Percentiles rank a stretch among this genome's conserved stretches.
phyloP scores from a whole-genome alignment of 2,329 filamentous ascomycete species.

The Amauroascus niger region DNA sequence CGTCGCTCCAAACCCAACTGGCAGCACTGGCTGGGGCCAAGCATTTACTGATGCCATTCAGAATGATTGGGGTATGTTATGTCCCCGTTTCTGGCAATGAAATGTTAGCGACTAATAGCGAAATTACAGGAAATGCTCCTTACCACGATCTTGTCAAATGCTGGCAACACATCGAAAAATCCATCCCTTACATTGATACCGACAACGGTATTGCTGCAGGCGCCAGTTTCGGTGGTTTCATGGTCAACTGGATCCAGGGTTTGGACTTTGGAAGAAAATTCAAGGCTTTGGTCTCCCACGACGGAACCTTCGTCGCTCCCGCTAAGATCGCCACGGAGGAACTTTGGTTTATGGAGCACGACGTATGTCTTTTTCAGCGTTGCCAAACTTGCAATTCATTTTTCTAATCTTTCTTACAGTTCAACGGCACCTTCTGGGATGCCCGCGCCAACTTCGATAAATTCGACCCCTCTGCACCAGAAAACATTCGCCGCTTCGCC shows the following conservation, averaged over 20 bases:
- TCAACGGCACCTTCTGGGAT: constrained; percentile 42
- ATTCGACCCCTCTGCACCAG: constrained; percentile 55
- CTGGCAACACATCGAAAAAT: constrained; percentile 56
- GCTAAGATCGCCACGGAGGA: constrained; percentile 44
- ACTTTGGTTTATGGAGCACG: constrained; percentile 44
- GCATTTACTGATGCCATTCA: constrained; percentile 65
- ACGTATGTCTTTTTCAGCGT: constrained; percentile 21
- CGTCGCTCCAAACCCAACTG: constrained; percentile 72
- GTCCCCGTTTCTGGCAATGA: not conserved
- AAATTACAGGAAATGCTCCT: constrained; percentile 48
- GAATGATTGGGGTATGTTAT: constrained; percentile 59
- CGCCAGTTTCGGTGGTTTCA: constrained; percentile 38
- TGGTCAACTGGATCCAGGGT: constrained; percentile 77
- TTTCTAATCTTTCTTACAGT: constrained; percentile 23
- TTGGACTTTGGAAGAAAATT: constrained; percentile 72
- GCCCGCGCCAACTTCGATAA: constrained; percentile 55
- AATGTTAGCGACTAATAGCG: constrained; percentile 2
- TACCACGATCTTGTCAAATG: constrained; percentile 73
- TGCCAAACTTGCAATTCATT: not conserved
- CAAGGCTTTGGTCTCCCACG: constrained; percentile 79
- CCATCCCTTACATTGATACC: constrained; percentile 32
- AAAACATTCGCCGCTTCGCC: constrained; percentile 56
- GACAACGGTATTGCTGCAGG: constrained; percentile 34
- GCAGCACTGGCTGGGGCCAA: constrained; percentile 74
- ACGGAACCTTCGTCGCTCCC: constrained; percentile 64